These are phyloP conservation scores for Tardiomyces depauwii DNA, from an alignment of 1,139 yeast species.

Conservation along the genomic window DNA sequence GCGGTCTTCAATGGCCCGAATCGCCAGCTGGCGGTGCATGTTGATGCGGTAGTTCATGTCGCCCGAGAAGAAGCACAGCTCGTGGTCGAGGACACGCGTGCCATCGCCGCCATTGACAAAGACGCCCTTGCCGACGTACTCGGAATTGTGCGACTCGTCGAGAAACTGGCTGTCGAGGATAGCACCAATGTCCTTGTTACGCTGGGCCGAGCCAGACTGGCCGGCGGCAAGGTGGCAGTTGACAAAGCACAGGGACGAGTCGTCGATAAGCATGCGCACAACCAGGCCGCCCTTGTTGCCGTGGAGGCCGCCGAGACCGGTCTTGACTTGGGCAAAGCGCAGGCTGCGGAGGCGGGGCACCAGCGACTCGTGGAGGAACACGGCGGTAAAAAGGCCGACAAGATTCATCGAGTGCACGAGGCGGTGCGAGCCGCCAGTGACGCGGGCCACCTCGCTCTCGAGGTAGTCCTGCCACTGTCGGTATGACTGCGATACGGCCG, in stretches of 20 bases:
- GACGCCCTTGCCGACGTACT: not conserved
- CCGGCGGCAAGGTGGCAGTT: conserved; percentile 95
- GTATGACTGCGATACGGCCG: conserved; percentile 27
- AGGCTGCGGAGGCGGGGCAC: conserved; percentile 44
- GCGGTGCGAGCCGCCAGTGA: conserved; percentile 37
- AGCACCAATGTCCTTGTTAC: conserved; percentile 71
- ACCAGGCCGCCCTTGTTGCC: conserved; percentile 96
- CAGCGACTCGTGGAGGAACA: conserved; percentile 28
- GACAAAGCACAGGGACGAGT: conserved; percentile 65
- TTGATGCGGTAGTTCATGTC: conserved; percentile 82
- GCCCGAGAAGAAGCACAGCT: conserved; percentile 84
- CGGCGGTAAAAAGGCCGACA: conserved; percentile 69
- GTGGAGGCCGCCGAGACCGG: conserved; percentile 90
- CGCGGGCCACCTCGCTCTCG: conserved; percentile 17
- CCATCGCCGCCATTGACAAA: conserved; percentile 32
- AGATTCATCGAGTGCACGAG: conserved; percentile 75
- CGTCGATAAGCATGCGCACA: conserved; percentile 65
- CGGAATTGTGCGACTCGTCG: not conserved
- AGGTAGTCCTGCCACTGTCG: conserved; percentile 29
- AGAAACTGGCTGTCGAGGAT: conserved; percentile 43
- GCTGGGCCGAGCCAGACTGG: conserved; percentile 57
- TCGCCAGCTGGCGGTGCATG: conserved; percentile 57
- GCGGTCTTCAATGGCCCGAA: conserved; percentile 40
- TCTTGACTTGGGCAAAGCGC: conserved; percentile 73
- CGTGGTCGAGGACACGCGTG: conserved; percentile 52